Conservation (phyloP, 495 filamentous ascomycete species). For the Rusavskia elegans region DNA sequence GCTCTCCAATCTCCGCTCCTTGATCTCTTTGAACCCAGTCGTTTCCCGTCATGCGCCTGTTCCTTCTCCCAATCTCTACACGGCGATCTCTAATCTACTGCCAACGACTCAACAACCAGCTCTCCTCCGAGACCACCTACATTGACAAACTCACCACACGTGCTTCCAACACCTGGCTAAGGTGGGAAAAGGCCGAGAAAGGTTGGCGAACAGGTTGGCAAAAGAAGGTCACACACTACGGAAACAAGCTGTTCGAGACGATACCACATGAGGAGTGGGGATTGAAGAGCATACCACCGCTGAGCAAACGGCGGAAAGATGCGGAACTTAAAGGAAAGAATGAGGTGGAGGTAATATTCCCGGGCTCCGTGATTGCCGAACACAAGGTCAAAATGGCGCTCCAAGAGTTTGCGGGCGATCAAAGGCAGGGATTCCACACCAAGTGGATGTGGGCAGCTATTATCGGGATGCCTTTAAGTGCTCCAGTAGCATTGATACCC, state of each 20-base stretch:
- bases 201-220: constrained; percentile 92
- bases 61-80: constrained; percentile 87
- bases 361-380: constrained; percentile 46
- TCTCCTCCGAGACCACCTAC: constrained; percentile 31
- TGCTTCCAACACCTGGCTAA: constrained; percentile 59
- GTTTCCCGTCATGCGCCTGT: constrained; percentile 62
- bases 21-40: too few relatives aligned
- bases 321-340: constrained; percentile 46
- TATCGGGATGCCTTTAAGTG: constrained; percentile 66
- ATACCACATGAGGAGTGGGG: constrained; percentile 98
- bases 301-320: constrained; percentile 47
- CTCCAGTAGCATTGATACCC: constrained; percentile 67
- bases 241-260: constrained; percentile 67
- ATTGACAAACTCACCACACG: constrained; percentile 50
- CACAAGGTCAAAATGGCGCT: constrained; percentile 45
- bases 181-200: constrained; percentile 69
- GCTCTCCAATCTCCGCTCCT: too few relatives aligned
- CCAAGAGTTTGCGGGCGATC: constrained; percentile 46
- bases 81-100: constrained; percentile 85
- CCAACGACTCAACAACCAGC: constrained; percentile 44
- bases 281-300: constrained; percentile 80
- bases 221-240: constrained; percentile 65
- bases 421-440: constrained; percentile 62
- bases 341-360: constrained; percentile 65
- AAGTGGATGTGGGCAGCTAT: constrained; percentile 66